These are phyloP conservation scores for Stenocarpella maydis DNA, from an alignment of 2,329 filamentous ascomycete species.

Conservation along the genomic window DNA sequence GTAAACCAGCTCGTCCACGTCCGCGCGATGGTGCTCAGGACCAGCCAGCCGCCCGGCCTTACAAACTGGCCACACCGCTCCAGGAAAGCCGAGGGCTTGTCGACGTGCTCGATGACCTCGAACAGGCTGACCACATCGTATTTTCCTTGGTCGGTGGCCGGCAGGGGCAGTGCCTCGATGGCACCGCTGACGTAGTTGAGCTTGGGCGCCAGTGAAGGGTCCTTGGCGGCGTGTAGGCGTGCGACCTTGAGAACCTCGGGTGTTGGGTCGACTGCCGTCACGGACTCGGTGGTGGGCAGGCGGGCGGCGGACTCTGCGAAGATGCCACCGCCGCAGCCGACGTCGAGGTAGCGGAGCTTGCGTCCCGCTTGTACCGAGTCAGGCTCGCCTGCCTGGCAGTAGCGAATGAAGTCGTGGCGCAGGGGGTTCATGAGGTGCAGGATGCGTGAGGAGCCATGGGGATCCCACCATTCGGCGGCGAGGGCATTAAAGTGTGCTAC, in stretches of 20 bases:
- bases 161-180: slow-evolving; percentile 72
- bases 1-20: slow-evolving; percentile 90
- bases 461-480: slow-evolving; percentile 96
- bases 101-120: slow-evolving; percentile 95
- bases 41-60: slow-evolving; percentile 89
- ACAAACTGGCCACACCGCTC: slow-evolving; percentile 77
- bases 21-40: slow-evolving; percentile 90
- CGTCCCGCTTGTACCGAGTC: slow-evolving; percentile 44
- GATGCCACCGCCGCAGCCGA: slow-evolving; percentile 96
- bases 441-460: slow-evolving; percentile 87
- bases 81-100: slow-evolving; percentile 77
- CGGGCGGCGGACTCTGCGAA: slow-evolving; percentile 89
- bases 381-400: slow-evolving; percentile 69
- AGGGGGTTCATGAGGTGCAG: slow-evolving; percentile 98
- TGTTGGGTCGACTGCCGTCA: slow-evolving; percentile 82
- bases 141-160: slow-evolving; percentile 49
- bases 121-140: slow-evolving; percentile 90
- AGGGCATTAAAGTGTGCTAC: slow-evolving; percentile 94
- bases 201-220: slow-evolving; percentile 71
- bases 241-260: slow-evolving; percentile 79
- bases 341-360: slow-evolving; percentile 79
- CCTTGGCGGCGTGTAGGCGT: slow-evolving; percentile 74
- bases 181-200: slow-evolving; percentile 79
- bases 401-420: slow-evolving; percentile 87
- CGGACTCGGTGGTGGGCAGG: slow-evolving; percentile 66